Base-by-base conservation (phyloP, 1,284 basidiomycete species). In the Ceratobasidium sp. region DNA sequence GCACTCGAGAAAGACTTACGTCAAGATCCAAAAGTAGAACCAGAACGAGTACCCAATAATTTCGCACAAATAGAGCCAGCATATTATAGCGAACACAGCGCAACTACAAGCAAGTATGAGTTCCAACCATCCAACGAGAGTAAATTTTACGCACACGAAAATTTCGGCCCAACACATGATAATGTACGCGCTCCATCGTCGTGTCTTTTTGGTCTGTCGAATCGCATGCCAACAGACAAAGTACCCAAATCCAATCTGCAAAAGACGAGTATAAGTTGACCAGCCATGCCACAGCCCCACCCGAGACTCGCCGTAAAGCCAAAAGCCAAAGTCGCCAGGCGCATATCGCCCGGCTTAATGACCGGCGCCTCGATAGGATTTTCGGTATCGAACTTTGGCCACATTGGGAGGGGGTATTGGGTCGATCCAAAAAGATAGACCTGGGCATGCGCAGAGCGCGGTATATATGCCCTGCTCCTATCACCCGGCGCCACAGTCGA, bases 21-120 rank as follows among this genome's bases (percentile, higher is more conserved):
- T 73, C 12, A 71, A 49, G 20, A 72, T 72, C 27, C 38, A 55
- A 29, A 73, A 70, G 64, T 68, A 73, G 62, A 72, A 72, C 20
- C 45, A 31, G 47, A 72, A 72, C 20, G 68, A 69, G 47, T 71
- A 71, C 2, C 60, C 34, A 29, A 72, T 72, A 5, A 64, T 58
- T 0, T 54, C 70, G 47, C 69, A 49, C 13, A 73, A 34, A 40
- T 70, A 73, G 2, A 72, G 65, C 64, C 68, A 73, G 49, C 73
- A 73, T 22, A 73, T 60, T 35, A 70, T 45, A 12, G 65, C 34
- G 25, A 71, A 73, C 5, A 58, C 27, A 20, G 34, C 7, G 58
- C 67, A 70, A 22, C 67, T 65, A 6, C 20, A n/a, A 60, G 12
- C 29, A 7, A 27, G 29, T 22, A 17, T 22, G 3, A 45, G 38